Evolutionary conservation across 2,329 filamentous ascomycete species (phyloP), one percentile per base, ranked within the genome.

Genomic region (Fusarium redolens): DNA sequence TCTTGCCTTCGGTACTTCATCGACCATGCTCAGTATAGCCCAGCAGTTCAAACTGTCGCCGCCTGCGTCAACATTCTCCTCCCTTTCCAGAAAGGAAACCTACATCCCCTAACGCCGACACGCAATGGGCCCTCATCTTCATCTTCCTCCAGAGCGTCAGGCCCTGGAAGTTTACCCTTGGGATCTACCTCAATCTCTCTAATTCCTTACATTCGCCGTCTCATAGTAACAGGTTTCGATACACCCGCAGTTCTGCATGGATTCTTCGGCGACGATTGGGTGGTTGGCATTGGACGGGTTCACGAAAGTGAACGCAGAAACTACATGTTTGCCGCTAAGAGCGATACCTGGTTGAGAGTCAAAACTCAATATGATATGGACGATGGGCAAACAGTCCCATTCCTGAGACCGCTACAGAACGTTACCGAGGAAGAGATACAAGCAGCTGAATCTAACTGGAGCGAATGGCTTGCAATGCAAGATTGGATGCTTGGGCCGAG

Each of bases 401-500:
- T 97, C 80, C 84, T 98, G 76, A 91, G 91, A 73, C 95, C 96
- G 8, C 84, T 98, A n/a, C 91, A 93, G 77, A 89, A 91, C 61
- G 91, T 93, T 2, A 89, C 90, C 12, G 91, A 96, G 78, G 89
- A 90, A 28, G 96, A 98, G 83, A 93, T 98, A 69, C 89, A 93
- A 70, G 89, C 86, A 18, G 95, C 95, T 0, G 96, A 98, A 83
- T 88, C 89, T 69, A 91, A 88, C 67, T 99, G 96, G 96, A 97
- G 94, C 79, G 92, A 96, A 78, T 98, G 96, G 96, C 85, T 98
- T 37, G 94, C 94, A 17, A 97, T 98, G 94, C 94, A 97, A 82
- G 96, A 98, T 81, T 98, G 96, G 96, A 97, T 97, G 95, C 85
- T 98, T n/a, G 95, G 95, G 4, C 93, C 93, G 3, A 86, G 93